phyloP scores from a whole-genome alignment of 495 filamentous ascomycete genomes.

The Aspergillus campestris region DNA sequence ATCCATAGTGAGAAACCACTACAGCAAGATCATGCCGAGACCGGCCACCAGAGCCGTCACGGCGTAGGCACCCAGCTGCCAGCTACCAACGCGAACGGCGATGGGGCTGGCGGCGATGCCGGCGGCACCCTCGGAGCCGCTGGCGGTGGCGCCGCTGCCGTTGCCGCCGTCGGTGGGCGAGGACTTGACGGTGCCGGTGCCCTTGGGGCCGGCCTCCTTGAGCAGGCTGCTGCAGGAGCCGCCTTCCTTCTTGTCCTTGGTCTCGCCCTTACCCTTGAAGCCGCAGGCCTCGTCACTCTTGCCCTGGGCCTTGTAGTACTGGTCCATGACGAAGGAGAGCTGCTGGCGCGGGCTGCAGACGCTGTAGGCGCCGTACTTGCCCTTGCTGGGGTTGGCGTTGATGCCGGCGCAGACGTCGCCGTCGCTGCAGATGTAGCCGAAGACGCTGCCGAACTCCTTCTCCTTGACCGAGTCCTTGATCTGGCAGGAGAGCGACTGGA shows the following conservation, averaged over 20 bases:
- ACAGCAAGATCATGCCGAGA: slow-evolving; percentile 69
- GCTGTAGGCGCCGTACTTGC: slow-evolving; percentile 78
- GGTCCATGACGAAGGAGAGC: slow-evolving; percentile 74
- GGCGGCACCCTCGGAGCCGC: slow-evolving; percentile 34
- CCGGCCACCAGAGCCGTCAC: slow-evolving; percentile 59
- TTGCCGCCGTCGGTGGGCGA: slow-evolving; percentile 52
- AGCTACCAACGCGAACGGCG: slow-evolving; percentile 50
- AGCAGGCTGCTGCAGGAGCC: slow-evolving; percentile 47
- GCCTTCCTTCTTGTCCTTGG: slow-evolving; percentile 36
- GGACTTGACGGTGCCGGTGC: slow-evolving; percentile 58
- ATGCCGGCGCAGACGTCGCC: slow-evolving; percentile 61
- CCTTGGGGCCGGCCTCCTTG: slow-evolving; percentile 49
- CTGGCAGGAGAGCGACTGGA: slow-evolving; percentile 59
- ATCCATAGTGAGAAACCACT: slow-evolving; percentile 18
- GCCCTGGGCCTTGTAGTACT: slow-evolving; percentile 62
- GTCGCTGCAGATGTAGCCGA: slow-evolving; percentile 62
- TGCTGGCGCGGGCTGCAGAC: slow-evolving; percentile 76
- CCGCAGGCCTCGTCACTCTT: slow-evolving; percentile 54
- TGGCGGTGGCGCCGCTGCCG: slow-evolving; percentile 31
- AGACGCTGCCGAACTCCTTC: slow-evolving; percentile 55
- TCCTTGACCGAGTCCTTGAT: slow-evolving; percentile 45
- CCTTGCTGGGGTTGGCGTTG: slow-evolving; percentile 53
- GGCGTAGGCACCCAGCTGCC: slow-evolving; percentile 61
- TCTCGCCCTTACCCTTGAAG: slow-evolving; percentile 60
- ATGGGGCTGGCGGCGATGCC: slow-evolving; percentile 39